A percentile compares a stretch with the other conserved stretches of the same genome.
Conservation (phyloP, 257 asterid genomes). For the Przewalskia tangutica region DNA sequence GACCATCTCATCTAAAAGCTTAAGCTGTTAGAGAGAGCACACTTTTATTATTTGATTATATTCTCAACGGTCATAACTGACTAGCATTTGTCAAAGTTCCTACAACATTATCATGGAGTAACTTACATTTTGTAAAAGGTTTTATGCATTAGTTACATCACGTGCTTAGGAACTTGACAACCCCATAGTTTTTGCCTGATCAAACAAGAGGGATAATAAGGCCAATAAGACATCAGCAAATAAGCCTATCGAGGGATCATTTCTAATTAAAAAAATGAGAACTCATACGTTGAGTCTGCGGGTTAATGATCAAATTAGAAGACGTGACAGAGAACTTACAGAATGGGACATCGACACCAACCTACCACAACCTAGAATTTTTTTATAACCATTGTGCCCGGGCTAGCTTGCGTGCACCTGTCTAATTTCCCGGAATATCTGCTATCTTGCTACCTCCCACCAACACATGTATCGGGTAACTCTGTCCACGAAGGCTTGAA, state of each 20-base stretch:
- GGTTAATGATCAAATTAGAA: background rate
- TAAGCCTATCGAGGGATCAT: background rate
- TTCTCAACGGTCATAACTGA: background rate
- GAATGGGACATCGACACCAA: background rate
- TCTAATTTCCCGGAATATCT: background rate
- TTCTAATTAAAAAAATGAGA: background rate
- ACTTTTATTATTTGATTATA: too few species aligned
- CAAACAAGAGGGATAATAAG: background rate
- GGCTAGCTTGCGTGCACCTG: background rate
- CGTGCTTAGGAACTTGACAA: background rate
- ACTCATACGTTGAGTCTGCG: background rate
- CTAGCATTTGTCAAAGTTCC: background rate
- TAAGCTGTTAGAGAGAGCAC: too few species aligned
- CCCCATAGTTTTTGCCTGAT: background rate
- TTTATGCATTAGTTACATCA: background rate
- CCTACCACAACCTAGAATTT: background rate
- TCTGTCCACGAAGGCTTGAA: background rate
- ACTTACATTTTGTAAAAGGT: background rate
- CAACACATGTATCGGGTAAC: background rate
- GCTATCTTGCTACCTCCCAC: background rate
- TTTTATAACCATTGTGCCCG: background rate
- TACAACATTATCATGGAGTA: background rate
- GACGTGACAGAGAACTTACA: background rate
- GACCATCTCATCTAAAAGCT: too few species aligned
- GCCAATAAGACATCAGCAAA: background rate